These are phyloP conservation scores for Globisporangium emineosum DNA, from an alignment of 352 stramenopile genomes.

Conservation along the genomic window DNA sequence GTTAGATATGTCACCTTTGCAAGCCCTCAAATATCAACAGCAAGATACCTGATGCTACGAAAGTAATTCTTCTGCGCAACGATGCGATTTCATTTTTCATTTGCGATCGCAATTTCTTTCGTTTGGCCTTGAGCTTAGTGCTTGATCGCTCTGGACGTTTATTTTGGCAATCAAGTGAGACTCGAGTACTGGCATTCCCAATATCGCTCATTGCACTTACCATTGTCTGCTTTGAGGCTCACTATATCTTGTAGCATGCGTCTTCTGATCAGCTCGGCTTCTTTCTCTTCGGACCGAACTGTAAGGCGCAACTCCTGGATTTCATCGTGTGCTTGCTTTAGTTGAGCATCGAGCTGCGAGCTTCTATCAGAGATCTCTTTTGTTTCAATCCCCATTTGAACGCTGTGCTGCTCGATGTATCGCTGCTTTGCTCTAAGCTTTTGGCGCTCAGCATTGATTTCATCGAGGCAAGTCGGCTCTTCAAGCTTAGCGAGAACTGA, in stretches of 20 bases:
- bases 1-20: not conserved
- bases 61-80: conserved; percentile 33
- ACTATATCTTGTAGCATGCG: conserved; percentile 32
- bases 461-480: conserved; percentile 21
- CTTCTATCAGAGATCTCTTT: conserved; percentile 24
- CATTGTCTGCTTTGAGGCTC: conserved; percentile 33
- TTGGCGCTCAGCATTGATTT: conserved; percentile 26
- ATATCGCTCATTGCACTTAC: conserved; percentile 12
- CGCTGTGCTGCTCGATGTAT: conserved; percentile 40
- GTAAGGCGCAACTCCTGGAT: conserved; percentile 27
- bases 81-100: conserved; percentile 46
- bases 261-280: conserved; percentile 25
- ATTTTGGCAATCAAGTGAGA: not conserved
- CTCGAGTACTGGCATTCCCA: not conserved
- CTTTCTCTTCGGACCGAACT: conserved; percentile 37
- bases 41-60: conserved; percentile 31
- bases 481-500: conserved; percentile 11
- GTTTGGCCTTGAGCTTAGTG: conserved; percentile 40
- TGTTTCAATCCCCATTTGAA: conserved; percentile 34
- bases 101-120: conserved; percentile 41
- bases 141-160: conserved; percentile 26
- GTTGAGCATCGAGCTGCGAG: conserved; percentile 26
- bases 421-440: conserved; percentile 45
- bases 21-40: not conserved
- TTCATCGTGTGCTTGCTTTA: conserved; percentile 23